phyloP scores from a whole-genome alignment of 2,329 filamentous ascomycete species.

The Trematosphaeria pertusa region DNA sequence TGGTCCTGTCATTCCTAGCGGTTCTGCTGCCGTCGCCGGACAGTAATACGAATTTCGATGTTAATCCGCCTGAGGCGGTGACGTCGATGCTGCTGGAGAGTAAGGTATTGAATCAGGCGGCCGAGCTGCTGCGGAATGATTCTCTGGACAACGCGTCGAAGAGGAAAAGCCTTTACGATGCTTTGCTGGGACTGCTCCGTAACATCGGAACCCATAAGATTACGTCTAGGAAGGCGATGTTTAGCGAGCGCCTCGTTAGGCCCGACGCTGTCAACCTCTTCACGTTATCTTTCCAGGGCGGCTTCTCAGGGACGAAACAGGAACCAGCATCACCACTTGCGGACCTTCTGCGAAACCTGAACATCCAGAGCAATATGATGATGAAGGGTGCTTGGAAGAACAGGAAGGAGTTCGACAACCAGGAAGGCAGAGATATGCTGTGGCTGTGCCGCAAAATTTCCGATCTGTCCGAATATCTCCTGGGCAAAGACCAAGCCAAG shows the following conservation, averaged over 20 bases:
- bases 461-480: slow-evolving; percentile 28
- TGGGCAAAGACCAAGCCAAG: not conserved
- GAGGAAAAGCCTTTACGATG: slow-evolving; percentile 44
- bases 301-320: not conserved
- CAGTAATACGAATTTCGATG: slow-evolving; percentile 27
- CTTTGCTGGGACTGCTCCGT: slow-evolving; percentile 49
- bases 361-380: slow-evolving; percentile 25
- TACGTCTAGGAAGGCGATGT: slow-evolving; percentile 31
- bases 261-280: slow-evolving; percentile 43
- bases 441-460: slow-evolving; percentile 39
- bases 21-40: slow-evolving; percentile 28
- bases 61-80: slow-evolving; percentile 33
- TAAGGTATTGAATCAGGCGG: slow-evolving; percentile 43
- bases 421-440: slow-evolving; percentile 34
- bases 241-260: slow-evolving; percentile 41
- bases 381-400: slow-evolving; percentile 14
- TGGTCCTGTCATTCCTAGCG: slow-evolving; percentile 15
- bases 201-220: slow-evolving; percentile 41
- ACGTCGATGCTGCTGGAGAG: slow-evolving; percentile 41
- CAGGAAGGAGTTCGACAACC: slow-evolving; percentile 22
- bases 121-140: slow-evolving; percentile 50
- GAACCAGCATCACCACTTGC: slow-evolving; percentile 27
- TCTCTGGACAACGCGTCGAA: slow-evolving; percentile 45
- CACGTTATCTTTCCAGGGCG: slow-evolving; percentile 34
- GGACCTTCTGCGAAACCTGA: slow-evolving; percentile 27